Evolutionary conservation across 768 basidiomycete genomes (phyloP).

Genomic region (Serendipita indica): DNA sequence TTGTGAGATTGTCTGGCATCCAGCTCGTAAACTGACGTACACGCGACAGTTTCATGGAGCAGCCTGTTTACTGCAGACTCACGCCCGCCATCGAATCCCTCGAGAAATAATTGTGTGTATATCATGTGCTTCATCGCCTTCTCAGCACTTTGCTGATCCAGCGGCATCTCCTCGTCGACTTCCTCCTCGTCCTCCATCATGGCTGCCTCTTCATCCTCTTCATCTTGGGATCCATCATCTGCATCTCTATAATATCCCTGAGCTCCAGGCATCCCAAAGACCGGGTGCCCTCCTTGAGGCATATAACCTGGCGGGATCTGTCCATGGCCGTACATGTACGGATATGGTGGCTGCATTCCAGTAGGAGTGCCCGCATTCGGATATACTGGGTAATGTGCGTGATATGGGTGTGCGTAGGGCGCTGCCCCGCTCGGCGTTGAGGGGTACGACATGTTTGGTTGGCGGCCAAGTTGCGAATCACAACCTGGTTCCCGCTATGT

Average conservation of each 20-base stretch:
- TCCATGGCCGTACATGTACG: background rate
- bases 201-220: background rate
- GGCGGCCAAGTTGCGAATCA: background rate
- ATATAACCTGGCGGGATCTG: background rate
- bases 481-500: background rate
- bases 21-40: background rate
- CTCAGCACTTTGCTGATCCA: background rate
- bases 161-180: background rate
- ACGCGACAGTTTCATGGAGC: background rate
- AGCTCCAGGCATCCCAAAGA: background rate
- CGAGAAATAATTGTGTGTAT: background rate
- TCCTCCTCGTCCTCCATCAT: background rate
- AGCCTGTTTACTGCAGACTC: background rate
- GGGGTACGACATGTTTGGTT: background rate
- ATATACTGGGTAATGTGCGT: background rate
- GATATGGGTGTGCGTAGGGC: background rate
- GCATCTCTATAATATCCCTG: background rate
- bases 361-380: background rate
- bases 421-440: background rate
- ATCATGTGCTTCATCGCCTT: conserved; percentile 1
- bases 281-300: background rate
- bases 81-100: background rate
- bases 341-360: background rate
- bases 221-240: background rate
- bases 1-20: background rate